phyloP scores from a whole-genome alignment of 371 early-diverging fungal genomes.

The Mucor sp. region DNA sequence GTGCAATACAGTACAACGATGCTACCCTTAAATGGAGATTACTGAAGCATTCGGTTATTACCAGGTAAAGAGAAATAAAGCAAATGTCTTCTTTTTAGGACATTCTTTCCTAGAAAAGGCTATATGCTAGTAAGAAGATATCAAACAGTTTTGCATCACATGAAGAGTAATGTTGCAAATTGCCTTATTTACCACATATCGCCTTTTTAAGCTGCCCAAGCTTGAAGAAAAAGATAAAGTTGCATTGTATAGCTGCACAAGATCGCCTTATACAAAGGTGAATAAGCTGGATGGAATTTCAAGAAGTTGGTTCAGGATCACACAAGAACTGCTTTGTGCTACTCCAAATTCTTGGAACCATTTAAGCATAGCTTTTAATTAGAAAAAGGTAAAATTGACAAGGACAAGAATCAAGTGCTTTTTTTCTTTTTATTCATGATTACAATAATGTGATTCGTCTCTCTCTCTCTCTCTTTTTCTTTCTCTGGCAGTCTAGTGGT shows the following conservation, averaged over 20 bases:
- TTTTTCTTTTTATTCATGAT: not conserved
- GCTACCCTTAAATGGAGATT: not conserved
- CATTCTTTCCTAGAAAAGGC: not conserved
- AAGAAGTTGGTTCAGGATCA: not conserved
- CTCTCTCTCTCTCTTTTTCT: not conserved
- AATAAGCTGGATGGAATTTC: not conserved
- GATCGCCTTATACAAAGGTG: not conserved
- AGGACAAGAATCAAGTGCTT: not conserved
- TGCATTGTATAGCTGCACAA: not conserved
- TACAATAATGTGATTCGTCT: not conserved
- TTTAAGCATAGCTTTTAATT: not conserved
- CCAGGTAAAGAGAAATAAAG: not conserved
- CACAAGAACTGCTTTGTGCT: not conserved
- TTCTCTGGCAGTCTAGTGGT: not conserved
- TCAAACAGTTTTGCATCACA: not conserved
- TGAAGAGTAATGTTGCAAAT: not conserved
- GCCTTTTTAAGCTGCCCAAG: not conserved
- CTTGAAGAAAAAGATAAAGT: not conserved
- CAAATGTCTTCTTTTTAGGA: not conserved
- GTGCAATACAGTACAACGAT: not conserved
- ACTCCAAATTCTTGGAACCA: not conserved
- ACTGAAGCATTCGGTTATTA: not conserved
- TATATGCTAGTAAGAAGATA: not conserved
- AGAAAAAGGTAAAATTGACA: not conserved
- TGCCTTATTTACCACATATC: not conserved